A percentile compares a stretch with the other conserved stretches of the same genome.
phyloP scores from a whole-genome alignment of 2,329 filamentous ascomycete species.

The Ceratocystis cubensis region DNA sequence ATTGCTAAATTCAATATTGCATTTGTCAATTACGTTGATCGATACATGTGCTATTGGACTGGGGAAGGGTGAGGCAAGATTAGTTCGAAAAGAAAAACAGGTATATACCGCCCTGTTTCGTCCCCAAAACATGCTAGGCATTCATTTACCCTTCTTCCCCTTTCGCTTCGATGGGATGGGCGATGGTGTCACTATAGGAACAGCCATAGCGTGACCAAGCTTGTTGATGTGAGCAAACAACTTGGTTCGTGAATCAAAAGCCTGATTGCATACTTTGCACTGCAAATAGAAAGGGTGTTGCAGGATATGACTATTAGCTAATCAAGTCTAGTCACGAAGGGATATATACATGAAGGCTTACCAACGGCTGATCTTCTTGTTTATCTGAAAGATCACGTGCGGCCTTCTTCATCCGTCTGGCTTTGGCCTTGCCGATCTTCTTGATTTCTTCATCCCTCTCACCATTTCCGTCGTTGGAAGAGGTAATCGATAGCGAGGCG shows the following conservation, averaged over 20 bases:
- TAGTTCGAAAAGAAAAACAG: too few relatives aligned
- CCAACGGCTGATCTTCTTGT: slow-evolving; percentile 26
- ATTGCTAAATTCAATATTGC: too few relatives aligned
- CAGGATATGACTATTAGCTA: neutral
- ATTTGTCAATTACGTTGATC: too few relatives aligned
- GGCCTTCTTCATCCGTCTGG: slow-evolving; percentile 19
- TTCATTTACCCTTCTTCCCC: slow-evolving; percentile 11
- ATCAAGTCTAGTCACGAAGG: neutral
- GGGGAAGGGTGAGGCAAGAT: neutral
- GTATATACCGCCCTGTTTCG: neutral
- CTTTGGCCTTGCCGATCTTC: slow-evolving; percentile 19
- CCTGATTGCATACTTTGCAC: slow-evolving; percentile 31
- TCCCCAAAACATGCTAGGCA: neutral
- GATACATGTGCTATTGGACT: neutral
- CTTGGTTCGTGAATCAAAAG: slow-evolving; percentile 51
- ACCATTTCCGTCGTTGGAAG: neutral
- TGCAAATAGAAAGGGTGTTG: neutral
- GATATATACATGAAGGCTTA: slow-evolving; percentile 25
- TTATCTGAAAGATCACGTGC: slow-evolving; percentile 29
- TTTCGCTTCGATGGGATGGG: slow-evolving; percentile 10
- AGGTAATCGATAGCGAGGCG: neutral
- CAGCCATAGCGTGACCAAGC: slow-evolving; percentile 48
- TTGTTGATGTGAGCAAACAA: slow-evolving; percentile 63
- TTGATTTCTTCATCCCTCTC: neutral
- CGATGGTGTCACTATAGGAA: neutral